Percentiles rank a stretch among this genome's conserved stretches.
These are phyloP conservation scores for Wallacemonas rigidus DNA, from an alignment of 208 protist genomes.

Conservation along the genomic window DNA sequence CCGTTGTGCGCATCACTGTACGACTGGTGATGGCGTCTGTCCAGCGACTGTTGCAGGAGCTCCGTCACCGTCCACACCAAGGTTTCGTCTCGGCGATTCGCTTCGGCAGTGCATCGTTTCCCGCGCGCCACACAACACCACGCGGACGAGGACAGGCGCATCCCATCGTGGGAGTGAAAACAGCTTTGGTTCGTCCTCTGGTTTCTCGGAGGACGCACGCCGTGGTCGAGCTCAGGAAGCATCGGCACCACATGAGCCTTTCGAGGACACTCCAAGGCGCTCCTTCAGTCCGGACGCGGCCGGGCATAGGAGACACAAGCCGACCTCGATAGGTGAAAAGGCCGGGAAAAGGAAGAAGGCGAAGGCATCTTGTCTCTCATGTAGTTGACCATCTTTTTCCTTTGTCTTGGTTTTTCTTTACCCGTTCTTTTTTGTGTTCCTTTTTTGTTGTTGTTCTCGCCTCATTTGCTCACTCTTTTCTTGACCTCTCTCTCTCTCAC, in stretches of 20 bases:
- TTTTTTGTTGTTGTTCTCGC: conserved; percentile 4
- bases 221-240: no score
- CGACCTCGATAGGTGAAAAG: neutral
- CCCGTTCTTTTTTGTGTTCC: conserved; percentile 12
- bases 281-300: neutral
- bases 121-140: neutral
- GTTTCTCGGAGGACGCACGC: neutral
- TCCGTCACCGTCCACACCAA: neutral
- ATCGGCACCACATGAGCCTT: neutral
- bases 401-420: conserved; percentile 25
- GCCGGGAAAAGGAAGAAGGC: conserved; percentile 9
- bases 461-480: conserved; percentile 19
- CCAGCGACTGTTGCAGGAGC: conserved; percentile 16
- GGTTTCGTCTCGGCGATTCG: conserved; percentile 8
- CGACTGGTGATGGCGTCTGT: conserved; percentile 6
- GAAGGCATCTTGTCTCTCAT: neutral
- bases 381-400: neutral
- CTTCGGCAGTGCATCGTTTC: conserved; percentile 5
- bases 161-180: neutral
- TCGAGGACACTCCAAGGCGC: neutral
- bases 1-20: neutral
- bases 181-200: neutral
- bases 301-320: neutral
- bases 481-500: neutral
- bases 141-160: neutral